Evolutionary conservation across 2,329 filamentous ascomycete genomes (phyloP), one percentile per base, ranked within the genome.

Genomic region (Exophiala spinifera): DNA sequence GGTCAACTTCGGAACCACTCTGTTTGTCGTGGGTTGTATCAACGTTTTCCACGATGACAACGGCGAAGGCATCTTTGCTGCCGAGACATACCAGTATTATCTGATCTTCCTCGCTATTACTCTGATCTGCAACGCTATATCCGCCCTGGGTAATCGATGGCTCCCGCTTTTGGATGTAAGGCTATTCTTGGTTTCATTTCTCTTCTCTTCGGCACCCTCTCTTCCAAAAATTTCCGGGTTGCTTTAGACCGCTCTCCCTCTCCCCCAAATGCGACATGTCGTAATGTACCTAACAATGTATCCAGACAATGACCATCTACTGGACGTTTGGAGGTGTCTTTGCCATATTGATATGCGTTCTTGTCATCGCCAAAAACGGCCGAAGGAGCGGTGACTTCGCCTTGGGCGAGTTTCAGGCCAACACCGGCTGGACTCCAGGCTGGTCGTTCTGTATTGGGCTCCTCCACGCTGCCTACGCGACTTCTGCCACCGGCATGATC

Each of bases 401-500:
- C 62, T 87, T 89, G 64, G 79, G 76, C n/a, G 75, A 84, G 63
- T 88, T 90, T 64, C 84, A 87, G 66, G 74, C 78, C 21, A 79
- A 78, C 56, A 88, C 86, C 3, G 86, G 86, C 54, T 91, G 87
- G 86, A 73, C 77, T 3, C 74, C 79, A 39, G 86, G 86, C 64
- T 89, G 86, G 86, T 85, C 85, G 3, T 89, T 88, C 73, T 84
- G 81, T 66, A 83, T 89, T 55, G 86, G 86, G 66, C 77, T 89
- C 23, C 75, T 89, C 17, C 86, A 88, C 64, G 86, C 84, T 46
- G 86, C 83, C 58, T 89, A 89, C 65, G 85, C 84, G 43, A 88
- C 86, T 13, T 89, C 86, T 3, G 87, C 85, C 14, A 89, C 86
- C 0, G 87, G 87, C 71, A 90, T 90, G 87, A 86, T 90, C 55